Percentiles rank a stretch among this genome's conserved stretches.
Evolutionary conservation across 352 stramenopile genomes (phyloP).

Genomic region (Thalassiosira livingstoniorum): DNA sequence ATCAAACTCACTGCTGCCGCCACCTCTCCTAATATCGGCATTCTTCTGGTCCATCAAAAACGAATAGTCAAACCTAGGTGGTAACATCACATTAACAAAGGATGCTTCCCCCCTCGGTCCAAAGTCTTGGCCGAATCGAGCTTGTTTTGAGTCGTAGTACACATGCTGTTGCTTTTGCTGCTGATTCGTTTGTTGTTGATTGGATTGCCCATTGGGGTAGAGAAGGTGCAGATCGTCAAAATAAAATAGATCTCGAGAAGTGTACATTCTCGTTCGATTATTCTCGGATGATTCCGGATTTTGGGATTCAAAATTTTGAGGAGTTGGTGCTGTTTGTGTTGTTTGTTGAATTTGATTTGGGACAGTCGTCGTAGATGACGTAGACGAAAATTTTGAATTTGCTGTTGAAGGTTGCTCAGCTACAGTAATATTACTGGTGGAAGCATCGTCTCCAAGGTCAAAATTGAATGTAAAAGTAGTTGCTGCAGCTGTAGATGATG

Average conservation of each 20-base stretch:
- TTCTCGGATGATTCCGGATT: background rate
- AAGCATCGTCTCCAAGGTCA: background rate
- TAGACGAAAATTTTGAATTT: background rate
- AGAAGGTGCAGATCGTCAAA: background rate
- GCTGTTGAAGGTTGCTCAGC: background rate
- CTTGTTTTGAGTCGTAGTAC: slow-evolving; percentile 11
- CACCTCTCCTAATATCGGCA: background rate
- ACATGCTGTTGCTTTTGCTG: slow-evolving; percentile 9
- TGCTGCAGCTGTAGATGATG: background rate
- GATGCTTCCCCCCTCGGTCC: background rate
- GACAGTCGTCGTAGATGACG: background rate
- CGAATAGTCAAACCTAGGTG: background rate
- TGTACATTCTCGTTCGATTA: no score
- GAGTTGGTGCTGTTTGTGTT: background rate
- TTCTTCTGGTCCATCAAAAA: background rate
- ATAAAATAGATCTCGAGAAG: no score
- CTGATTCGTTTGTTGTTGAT: background rate
- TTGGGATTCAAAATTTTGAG: background rate
- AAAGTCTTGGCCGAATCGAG: background rate
- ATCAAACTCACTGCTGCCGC: background rate
- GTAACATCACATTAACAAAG: slow-evolving; percentile 7
- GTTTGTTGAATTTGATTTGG: background rate
- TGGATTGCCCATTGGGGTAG: background rate
- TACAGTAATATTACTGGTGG: background rate
- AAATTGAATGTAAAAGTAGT: background rate